Conservation (phyloP, 73 alveolate genomes). For the Halteria grandinella region DNA sequence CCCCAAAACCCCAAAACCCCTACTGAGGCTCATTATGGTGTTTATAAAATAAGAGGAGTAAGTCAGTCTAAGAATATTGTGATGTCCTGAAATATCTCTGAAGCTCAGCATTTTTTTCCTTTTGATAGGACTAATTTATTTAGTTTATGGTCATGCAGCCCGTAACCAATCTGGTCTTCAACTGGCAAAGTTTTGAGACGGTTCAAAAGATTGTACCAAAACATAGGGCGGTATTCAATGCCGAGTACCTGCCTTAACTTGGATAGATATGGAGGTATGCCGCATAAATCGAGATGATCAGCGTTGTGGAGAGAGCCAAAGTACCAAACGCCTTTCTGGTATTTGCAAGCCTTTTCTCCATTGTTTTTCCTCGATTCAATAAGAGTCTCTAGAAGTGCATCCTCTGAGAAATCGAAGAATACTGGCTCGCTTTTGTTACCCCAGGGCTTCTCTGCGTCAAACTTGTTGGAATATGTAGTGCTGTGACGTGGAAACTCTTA, state of each 20-base stretch:
- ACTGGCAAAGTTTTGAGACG: no score
- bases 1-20: no score
- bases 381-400: background rate
- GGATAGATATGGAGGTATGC: conserved; percentile 25
- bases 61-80: no score
- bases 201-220: conserved; percentile 39
- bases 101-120: no score
- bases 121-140: no score
- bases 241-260: conserved; percentile 37
- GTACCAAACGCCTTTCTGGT: conserved; percentile 56
- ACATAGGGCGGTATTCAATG: conserved; percentile 34
- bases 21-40: no score
- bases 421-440: conserved; percentile 36
- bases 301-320: conserved; percentile 7
- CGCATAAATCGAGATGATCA: conserved; percentile 53
- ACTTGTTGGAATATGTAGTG: background rate
- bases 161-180: no score
- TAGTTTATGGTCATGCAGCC: no score
- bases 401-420: background rate
- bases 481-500: conserved; percentile 47
- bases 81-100: no score
- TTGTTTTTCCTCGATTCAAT: background rate
- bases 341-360: conserved; percentile 5
- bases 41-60: no score
- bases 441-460: conserved; percentile 64